Conservation (phyloP, 768 basidiomycete genomes). For the Calocera viscosa region DNA sequence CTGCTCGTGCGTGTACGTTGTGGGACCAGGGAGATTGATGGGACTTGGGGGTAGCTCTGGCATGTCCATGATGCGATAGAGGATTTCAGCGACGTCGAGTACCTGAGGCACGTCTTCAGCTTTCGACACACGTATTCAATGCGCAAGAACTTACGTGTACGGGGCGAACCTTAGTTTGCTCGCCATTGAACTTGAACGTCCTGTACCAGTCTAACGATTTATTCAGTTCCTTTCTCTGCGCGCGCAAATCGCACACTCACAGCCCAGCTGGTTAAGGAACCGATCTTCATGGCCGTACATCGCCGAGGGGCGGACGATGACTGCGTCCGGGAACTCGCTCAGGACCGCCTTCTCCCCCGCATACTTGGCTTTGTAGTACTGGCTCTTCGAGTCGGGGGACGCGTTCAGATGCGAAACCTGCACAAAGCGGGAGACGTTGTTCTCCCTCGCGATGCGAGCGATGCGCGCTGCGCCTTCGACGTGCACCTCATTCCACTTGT, state of each 20-base stretch:
- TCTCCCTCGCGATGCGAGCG: conserved; percentile 64
- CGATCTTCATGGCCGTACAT: conserved; percentile 96
- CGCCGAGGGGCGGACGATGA: conserved; percentile 69
- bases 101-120: conserved; percentile 41
- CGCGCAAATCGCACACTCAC: conserved; percentile 37
- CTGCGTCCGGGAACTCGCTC: conserved; percentile 70
- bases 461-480: conserved; percentile 72
- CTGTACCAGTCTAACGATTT: conserved; percentile 61
- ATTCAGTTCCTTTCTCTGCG: not conserved
- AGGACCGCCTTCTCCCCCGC: conserved; percentile 81
- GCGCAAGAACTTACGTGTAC: conserved; percentile 51
- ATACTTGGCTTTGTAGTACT: conserved; percentile 79
- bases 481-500: conserved; percentile 67
- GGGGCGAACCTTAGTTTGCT: conserved; percentile 74
- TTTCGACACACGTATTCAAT: not conserved
- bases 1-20: conserved; percentile 61
- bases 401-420: conserved; percentile 96
- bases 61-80: conserved; percentile 59
- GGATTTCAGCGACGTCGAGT: conserved; percentile 83
- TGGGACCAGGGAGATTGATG: conserved; percentile 78
- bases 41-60: conserved; percentile 49
- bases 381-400: conserved; percentile 57
- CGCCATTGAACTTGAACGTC: conserved; percentile 88
- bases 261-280: conserved; percentile 78
- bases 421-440: conserved; percentile 71